Percentiles rank a stretch among this genome's conserved stretches.
Evolutionary conservation across 441 rosid genomes (phyloP).

Genomic region (Pelargonium cotyledonis): DNA sequence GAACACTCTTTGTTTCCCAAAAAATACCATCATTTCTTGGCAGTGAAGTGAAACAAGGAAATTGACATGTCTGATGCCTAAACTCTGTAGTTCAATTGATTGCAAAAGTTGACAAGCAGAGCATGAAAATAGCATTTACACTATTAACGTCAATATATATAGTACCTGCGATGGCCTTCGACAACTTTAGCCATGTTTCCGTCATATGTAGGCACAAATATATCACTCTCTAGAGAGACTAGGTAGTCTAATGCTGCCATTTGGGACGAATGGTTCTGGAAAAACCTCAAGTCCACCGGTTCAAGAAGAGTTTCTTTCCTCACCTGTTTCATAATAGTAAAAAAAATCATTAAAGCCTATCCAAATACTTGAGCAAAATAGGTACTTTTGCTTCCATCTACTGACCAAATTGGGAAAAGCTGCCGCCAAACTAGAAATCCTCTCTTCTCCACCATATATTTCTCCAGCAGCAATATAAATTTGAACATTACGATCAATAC

Average conservation of each 20-base stretch:
- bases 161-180: constrained; percentile 74
- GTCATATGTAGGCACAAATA: constrained; percentile 63
- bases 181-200: constrained; percentile 82
- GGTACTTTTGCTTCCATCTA: constrained; percentile 8
- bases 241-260: constrained; percentile 77
- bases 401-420: constrained; percentile 27
- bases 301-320: constrained; percentile 55
- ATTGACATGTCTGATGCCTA: too few species aligned
- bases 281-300: constrained; percentile 45
- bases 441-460: constrained; percentile 56
- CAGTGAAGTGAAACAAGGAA: too few species aligned
- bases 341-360: too few species aligned
- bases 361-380: too few species aligned
- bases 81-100: too few species aligned
- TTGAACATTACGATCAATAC: constrained; percentile 56
- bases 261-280: constrained; percentile 70
- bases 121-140: not conserved
- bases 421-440: constrained; percentile 17
- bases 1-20: too few species aligned
- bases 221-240: constrained; percentile 62
- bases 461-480: constrained; percentile 74
- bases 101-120: too few species aligned
- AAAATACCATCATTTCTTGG: too few species aligned
- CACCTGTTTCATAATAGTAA: constrained; percentile 36
- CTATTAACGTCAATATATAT: not conserved